Conservation (phyloP, 768 basidiomycete genomes). For the Tephrocybe sp. region DNA sequence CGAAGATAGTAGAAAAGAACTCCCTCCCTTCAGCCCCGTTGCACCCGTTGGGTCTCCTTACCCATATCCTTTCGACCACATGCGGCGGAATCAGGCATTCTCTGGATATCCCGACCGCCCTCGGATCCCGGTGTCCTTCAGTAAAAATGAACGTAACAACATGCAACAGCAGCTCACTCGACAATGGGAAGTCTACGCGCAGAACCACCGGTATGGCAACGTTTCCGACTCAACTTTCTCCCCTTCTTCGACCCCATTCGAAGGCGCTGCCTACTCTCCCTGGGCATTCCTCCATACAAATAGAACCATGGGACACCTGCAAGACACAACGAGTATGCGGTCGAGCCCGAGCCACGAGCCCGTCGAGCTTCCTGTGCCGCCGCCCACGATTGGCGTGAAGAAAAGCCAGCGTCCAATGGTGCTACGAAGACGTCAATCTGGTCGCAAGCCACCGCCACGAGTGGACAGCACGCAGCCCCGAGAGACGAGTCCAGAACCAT, state of each 20-base stretch:
- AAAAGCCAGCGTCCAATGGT: constrained; percentile 24
- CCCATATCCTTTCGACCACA: constrained; percentile 75
- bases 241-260: constrained; percentile 75
- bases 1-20: constrained; percentile 34
- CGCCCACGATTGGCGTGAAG: constrained; percentile 46
- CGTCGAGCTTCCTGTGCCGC: constrained; percentile 50
- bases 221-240: constrained; percentile 77
- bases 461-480: constrained; percentile 83
- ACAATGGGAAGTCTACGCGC: constrained; percentile 79
- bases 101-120: constrained; percentile 32
- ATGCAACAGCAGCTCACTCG: constrained; percentile 72
- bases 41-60: constrained; percentile 73
- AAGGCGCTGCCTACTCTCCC: constrained; percentile 59
- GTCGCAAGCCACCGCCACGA: constrained; percentile 66
- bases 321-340: constrained; percentile 60
- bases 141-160: constrained; percentile 42
- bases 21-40: constrained; percentile 50
- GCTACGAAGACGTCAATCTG: constrained; percentile 25
- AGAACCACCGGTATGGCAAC: constrained; percentile 57
- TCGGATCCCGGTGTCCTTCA: constrained; percentile 33
- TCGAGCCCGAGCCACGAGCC: constrained; percentile 75
- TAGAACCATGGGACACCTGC: constrained; percentile 42
- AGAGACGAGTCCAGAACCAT: constrained; percentile 78
- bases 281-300: constrained; percentile 72
- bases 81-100: constrained; percentile 53